Base-by-base conservation (phyloP, 805 yeast species). In the Metschnikowia santaceciliae region DNA sequence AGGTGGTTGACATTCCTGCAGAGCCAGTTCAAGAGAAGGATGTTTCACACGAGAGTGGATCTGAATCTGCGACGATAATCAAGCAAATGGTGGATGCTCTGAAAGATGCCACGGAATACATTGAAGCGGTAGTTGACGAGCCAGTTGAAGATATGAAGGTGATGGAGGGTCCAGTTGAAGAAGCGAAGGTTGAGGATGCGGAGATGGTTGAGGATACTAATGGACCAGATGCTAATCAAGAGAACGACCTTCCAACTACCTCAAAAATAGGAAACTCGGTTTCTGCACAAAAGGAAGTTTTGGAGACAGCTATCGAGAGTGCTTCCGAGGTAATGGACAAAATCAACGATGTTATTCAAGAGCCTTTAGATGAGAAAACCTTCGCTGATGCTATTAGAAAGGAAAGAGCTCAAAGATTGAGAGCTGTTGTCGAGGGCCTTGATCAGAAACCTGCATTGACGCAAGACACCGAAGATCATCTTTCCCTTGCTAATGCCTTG, bases 341-440 rank as follows among this genome's bases (percentile, higher is more conserved):
- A 14, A 35, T 44, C n/a, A 26, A 44, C 26, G 33, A 44, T 11
- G 41, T 23, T 23, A 6, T 44, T 44, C 47, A 34, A 36, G 47
- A 44, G 32, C 47, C 47, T 15, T 34, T 44, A 23, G 40, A 44
- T 35, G 34, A 44, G 13, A n/a, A 44, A 23, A 6, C 13, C 11
- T 13, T 26, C n/a, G 14, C 20, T 36, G 48, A 36, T 17, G 22
- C 33, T n/a, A 8, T 19, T 22, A 30, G 40, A 37, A 19, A 45
- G 6, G 30, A 30, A 10, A 13, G 40, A 17, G 17, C 26, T 6
- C 26, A 37, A 10, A 15, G 47, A 35, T 34, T 44, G 13, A 35
- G 36, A 17, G 17, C 37, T n/a, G 41, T 19, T 14, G 41, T 44
- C 6, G 34, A 34, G 17, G 14, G 15, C 10, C 34, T 44, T 22